A percentile compares a stretch with the other conserved stretches of the same genome.
phyloP scores from a whole-genome alignment of 805 yeast genomes.

The Suhomyces pyralidae region DNA sequence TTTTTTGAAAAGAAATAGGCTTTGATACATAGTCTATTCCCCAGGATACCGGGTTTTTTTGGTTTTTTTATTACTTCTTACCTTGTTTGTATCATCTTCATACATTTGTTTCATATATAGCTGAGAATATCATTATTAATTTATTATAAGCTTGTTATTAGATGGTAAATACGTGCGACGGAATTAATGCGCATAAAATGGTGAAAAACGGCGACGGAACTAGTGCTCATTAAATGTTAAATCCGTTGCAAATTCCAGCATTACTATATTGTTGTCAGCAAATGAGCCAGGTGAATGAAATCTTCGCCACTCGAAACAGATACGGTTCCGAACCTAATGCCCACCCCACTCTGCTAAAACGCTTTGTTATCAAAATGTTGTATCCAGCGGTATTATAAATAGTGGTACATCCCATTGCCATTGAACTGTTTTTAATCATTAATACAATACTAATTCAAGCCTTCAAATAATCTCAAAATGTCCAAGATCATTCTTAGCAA shows the following conservation, averaged over 20 bases:
- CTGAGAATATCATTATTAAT: slow-evolving; percentile 3
- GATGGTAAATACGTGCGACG: not conserved
- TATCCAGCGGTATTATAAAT: too few species aligned
- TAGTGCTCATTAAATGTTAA: not conserved
- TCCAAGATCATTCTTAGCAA: slow-evolving; percentile 5
- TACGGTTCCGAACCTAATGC: too few species aligned
- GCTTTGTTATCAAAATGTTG: too few species aligned
- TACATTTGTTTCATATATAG: slow-evolving; percentile 10
- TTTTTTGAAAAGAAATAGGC: slow-evolving; percentile 5
- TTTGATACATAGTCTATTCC: slow-evolving; percentile 1
- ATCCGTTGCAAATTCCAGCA: not conserved
- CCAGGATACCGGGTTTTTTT: slow-evolving; percentile 4
- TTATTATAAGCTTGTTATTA: not conserved
- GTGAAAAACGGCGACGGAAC: not conserved
- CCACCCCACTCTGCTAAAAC: too few species aligned
- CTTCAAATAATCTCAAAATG: not conserved
- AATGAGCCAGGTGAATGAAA: not conserved
- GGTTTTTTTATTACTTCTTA: slow-evolving; percentile 3
- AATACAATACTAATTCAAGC: too few species aligned
- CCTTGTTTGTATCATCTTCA: slow-evolving; percentile 17
- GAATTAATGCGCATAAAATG: not conserved
- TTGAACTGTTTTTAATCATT: not conserved
- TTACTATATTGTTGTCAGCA: not conserved
- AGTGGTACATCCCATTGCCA: not conserved
- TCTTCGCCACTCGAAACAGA: too few species aligned